These are phyloP conservation scores for Antitrichia curtipendula DNA, from an alignment of 225 moss, liverwort and hornwort genomes.

Conservation along the genomic window DNA sequence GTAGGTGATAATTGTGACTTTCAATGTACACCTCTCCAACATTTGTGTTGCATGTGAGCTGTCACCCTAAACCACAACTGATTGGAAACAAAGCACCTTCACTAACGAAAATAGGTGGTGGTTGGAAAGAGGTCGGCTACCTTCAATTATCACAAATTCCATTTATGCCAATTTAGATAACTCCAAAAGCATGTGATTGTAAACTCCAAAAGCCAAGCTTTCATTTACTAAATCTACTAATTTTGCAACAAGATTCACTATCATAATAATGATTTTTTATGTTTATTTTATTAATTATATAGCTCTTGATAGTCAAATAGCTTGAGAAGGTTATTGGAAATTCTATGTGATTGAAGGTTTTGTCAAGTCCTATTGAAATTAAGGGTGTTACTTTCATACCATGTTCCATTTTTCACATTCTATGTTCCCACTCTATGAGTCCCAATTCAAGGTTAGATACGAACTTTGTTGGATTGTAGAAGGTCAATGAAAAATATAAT, in stretches of 20 bases:
- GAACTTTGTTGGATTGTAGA: not conserved
- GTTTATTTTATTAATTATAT: too few species aligned
- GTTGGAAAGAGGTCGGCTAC: too few species aligned
- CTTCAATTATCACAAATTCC: not conserved
- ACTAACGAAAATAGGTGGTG: too few species aligned
- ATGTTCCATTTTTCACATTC: too few species aligned
- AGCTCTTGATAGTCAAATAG: not conserved
- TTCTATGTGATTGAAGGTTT: not conserved
- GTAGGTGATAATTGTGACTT: too few species aligned
- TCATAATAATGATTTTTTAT: not conserved
- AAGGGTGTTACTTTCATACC: too few species aligned
- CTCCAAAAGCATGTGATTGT: too few species aligned
- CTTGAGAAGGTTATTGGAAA: not conserved
- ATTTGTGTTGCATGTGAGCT: too few species aligned
- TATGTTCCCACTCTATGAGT: rapidly evolving
- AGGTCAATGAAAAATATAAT: not conserved
- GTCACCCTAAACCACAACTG: too few species aligned
- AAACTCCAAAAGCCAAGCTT: not conserved
- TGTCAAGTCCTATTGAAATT: not conserved
- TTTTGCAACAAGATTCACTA: not conserved
- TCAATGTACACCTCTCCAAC: too few species aligned
- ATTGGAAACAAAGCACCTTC: too few species aligned
- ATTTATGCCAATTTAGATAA: not conserved
- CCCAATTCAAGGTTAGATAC: not conserved
- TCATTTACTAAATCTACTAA: not conserved